phyloP scores from a whole-genome alignment of 345 rosid genomes.

The Xanthoceras sorbifolium region DNA sequence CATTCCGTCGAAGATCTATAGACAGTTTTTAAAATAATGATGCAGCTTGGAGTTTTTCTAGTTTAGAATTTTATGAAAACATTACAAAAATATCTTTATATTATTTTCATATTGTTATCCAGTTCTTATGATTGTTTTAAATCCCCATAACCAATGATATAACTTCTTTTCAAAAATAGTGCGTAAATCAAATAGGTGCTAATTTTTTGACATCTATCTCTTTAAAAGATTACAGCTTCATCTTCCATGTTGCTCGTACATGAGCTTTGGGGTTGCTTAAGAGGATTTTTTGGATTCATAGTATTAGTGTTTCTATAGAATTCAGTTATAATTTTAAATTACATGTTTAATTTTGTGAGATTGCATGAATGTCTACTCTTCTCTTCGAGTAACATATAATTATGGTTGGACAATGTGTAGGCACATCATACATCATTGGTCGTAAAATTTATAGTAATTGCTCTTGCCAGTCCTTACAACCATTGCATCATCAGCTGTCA shows the following conservation, averaged over 20 bases:
- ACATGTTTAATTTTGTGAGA: neutral
- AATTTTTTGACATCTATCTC: neutral
- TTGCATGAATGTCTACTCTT: neutral
- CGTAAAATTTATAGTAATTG: neutral
- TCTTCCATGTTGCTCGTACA: neutral
- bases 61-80: neutral
- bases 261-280: constrained; percentile 5
- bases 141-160: too few relatives aligned
- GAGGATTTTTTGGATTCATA: neutral
- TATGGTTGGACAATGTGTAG: neutral
- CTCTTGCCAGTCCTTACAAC: neutral
- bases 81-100: neutral
- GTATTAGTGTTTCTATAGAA: neutral
- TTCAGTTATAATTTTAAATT: neutral
- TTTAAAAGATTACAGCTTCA: neutral
- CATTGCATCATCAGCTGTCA: neutral
- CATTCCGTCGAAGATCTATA: neutral
- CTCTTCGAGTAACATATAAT: neutral
- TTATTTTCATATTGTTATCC: neutral
- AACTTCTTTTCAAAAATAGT: neutral
- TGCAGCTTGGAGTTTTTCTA: too few relatives aligned
- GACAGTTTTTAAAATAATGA: neutral
- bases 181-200: neutral
- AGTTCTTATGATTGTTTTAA: too few relatives aligned
- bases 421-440: neutral